Evolutionary conservation across 2,329 filamentous ascomycete genomes (phyloP).

Genomic region (Hypoxylon sp.): DNA sequence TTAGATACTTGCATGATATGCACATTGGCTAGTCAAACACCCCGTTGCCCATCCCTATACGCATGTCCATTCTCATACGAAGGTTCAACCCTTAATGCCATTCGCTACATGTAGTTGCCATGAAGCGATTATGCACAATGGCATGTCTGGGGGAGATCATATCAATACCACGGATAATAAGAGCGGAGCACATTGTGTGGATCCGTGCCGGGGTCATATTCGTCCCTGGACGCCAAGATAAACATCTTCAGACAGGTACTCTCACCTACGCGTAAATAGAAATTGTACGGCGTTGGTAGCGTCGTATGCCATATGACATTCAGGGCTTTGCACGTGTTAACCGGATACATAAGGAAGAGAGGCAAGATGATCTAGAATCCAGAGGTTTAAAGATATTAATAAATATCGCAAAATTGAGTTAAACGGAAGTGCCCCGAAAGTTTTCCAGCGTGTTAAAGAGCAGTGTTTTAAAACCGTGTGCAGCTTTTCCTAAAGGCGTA

Average conservation of each 20-base stretch:
- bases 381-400: not conserved
- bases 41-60: not conserved
- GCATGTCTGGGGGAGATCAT: slow-evolving; percentile 41
- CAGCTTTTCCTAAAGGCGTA: not conserved
- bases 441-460: not conserved
- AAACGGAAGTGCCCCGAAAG: slow-evolving; percentile 11
- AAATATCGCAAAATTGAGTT: slow-evolving; percentile 1
- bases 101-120: slow-evolving; percentile 19
- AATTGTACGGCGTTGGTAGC: not conserved
- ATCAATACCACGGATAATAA: slow-evolving; percentile 43
- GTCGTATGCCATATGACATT: not conserved
- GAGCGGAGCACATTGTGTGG: slow-evolving; percentile 35
- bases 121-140: slow-evolving; percentile 29
- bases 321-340: not conserved
- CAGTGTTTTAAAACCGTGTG: not conserved
- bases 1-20: slow-evolving; percentile 3
- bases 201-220: slow-evolving; percentile 26
- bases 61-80: slow-evolving; percentile 16
- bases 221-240: slow-evolving; percentile 44
- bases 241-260: slow-evolving; percentile 34
- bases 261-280: slow-evolving; percentile 18
- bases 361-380: not conserved
- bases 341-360: not conserved
- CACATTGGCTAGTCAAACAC: not conserved
- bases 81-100: slow-evolving; percentile 29